phyloP scores from a whole-genome alignment of 2,329 filamentous ascomycete genomes.

The Fusarium praegraminearum region DNA sequence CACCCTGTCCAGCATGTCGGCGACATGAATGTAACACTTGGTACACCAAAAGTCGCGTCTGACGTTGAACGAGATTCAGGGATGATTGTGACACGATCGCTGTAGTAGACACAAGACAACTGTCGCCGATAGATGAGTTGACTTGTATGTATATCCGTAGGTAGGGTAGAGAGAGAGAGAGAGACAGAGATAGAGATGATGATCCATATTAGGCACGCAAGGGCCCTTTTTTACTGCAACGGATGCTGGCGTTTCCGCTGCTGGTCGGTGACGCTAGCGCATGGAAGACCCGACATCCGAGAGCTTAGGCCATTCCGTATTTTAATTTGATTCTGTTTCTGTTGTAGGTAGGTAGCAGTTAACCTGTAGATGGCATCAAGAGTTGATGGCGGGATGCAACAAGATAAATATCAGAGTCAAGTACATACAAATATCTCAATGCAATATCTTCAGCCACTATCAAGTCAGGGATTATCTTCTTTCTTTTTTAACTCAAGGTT shows the following conservation, averaged over 20 bases:
- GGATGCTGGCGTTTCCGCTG: constrained; percentile 43
- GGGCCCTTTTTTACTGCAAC: constrained; percentile 16
- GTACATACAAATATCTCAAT: not conserved
- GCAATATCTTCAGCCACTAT: not conserved
- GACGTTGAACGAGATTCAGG: constrained; percentile 4
- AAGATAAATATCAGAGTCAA: constrained; percentile 1
- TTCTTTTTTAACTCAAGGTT: not conserved
- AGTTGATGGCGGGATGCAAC: not conserved
- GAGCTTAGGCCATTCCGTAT: constrained; percentile 33
- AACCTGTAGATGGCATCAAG: not conserved
- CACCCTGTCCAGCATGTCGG: constrained; percentile 12
- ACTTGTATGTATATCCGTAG: constrained; percentile 6
- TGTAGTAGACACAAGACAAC: not conserved
- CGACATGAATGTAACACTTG: constrained; percentile 19
- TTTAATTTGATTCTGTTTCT: not conserved
- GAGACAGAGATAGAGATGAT: not conserved
- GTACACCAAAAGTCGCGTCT: constrained; percentile 21
- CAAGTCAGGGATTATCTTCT: not conserved
- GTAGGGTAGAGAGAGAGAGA: constrained; percentile 13
- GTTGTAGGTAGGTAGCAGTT: not conserved
- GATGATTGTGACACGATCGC: constrained; percentile 6
- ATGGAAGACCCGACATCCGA: constrained; percentile 46
- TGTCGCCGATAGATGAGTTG: not conserved
- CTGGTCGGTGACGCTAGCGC: constrained; percentile 39
- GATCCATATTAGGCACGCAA: constrained; percentile 18